Conservation (phyloP, 768 basidiomycete species). For the Rhizopogon vesiculosus region DNA sequence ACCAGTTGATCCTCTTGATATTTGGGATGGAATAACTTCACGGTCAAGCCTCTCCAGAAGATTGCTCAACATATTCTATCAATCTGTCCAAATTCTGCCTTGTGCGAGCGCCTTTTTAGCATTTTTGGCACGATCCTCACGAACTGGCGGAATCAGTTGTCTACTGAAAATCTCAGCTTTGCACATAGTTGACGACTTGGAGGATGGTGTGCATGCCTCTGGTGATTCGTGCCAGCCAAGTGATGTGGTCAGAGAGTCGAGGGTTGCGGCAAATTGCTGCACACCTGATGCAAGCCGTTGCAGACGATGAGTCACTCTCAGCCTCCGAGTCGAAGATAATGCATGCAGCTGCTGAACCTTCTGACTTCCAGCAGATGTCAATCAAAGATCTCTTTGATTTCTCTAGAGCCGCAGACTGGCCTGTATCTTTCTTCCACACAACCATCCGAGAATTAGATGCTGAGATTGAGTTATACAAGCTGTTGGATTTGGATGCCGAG, state of each 20-base stretch:
- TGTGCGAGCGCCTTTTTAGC: slow-evolving; percentile 27
- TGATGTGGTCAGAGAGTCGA: too few relatives aligned
- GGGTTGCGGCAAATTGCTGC: not conserved
- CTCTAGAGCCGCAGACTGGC: not conserved
- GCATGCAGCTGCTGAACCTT: not conserved
- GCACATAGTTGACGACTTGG: not conserved
- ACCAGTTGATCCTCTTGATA: not conserved
- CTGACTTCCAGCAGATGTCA: not conserved
- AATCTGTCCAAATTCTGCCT: slow-evolving; percentile 26
- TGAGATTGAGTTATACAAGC: slow-evolving; percentile 1
- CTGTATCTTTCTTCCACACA: too few relatives aligned
- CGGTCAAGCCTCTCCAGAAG: not conserved
- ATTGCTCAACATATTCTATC: slow-evolving; percentile 17
- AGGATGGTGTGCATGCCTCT: not conserved
- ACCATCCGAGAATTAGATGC: too few relatives aligned
- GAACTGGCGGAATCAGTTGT: slow-evolving; percentile 19
- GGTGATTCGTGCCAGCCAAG: not conserved
- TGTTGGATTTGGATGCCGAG: slow-evolving; percentile 5
- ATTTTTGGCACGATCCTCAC: slow-evolving; percentile 25
- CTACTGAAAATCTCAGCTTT: slow-evolving; percentile 10
- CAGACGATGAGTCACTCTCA: not conserved
- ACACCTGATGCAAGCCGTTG: not conserved
- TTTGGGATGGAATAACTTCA: not conserved
- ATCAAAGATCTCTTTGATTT: not conserved
- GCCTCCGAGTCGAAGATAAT: not conserved